A percentile compares a stretch with the other conserved stretches of the same genome.
Evolutionary conservation across 192 early-diverging fungal species (phyloP).

Genomic region (Gaertneriomyces semiglobifer): DNA sequence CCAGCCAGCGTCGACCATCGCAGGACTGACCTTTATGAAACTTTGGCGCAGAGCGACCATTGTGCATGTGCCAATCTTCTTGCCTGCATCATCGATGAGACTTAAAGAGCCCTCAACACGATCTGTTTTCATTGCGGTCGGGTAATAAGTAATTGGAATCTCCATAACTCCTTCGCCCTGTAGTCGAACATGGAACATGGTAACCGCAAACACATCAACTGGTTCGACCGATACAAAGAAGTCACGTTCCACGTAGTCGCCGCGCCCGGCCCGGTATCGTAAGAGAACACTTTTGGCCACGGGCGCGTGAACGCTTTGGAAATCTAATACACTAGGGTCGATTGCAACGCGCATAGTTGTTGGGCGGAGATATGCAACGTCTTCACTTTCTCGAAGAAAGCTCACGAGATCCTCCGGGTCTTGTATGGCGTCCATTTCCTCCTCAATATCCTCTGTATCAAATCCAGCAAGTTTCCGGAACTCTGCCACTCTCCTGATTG

Average conservation of each 20-base stretch:
- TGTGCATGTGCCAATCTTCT: constrained; percentile 43
- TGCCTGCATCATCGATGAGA: constrained; percentile 54
- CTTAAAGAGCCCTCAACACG: constrained; percentile 45
- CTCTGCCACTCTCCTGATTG: constrained; percentile 36
- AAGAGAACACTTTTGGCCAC: constrained; percentile 47
- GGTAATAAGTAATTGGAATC: constrained; percentile 51
- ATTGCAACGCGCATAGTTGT: constrained; percentile 40
- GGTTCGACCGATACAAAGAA: constrained; percentile 56
- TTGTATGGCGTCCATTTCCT: constrained; percentile 14
- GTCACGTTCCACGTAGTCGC: constrained; percentile 55
- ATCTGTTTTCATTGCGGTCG: constrained; percentile 43
- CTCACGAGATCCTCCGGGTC: constrained; percentile 52
- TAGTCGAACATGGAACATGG: constrained; percentile 45
- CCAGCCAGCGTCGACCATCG: constrained; percentile 54
- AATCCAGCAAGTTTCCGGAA: constrained; percentile 16
- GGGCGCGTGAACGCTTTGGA: constrained; percentile 51
- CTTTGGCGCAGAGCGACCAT: constrained; percentile 47
- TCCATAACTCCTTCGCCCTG: constrained; percentile 56
- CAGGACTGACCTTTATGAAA: constrained; percentile 51
- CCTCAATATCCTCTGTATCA: constrained; percentile 20
- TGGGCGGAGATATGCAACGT: constrained; percentile 44
- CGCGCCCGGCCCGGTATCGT: constrained; percentile 51
- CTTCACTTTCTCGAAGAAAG: constrained; percentile 50
- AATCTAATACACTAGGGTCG: constrained; percentile 46
- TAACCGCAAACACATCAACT: constrained; percentile 48